Evolutionary conservation across 768 basidiomycete species (phyloP), one percentile per base, ranked within the genome.

Genomic region (Baorangia bicolor): DNA sequence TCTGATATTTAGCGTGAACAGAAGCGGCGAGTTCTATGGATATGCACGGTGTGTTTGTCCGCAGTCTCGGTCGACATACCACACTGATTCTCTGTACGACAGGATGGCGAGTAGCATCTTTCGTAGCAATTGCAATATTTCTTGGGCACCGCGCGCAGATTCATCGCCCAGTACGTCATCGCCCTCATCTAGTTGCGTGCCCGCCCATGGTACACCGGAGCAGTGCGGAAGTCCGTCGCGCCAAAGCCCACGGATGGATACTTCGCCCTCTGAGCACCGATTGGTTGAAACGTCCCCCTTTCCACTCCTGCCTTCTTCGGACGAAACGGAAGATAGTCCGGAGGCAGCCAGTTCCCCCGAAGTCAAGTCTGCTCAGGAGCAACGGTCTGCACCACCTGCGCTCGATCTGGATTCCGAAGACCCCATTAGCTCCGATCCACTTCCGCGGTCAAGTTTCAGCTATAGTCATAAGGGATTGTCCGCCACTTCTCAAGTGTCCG

Each of bases 11-110:
- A 83, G 94, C 34, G 96, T 91, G 18, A 98, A 98, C 74, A 92
- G 89, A 69, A 90, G 89, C 53, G 94, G 96, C 34, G 92, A 93
- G 69, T 98, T 97, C 67, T 97, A 89, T 64, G 95, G 95, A 21
- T 95, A 92, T 67, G 94, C 92, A 12, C 84, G 81, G 86, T 93
- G 72, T 57, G 66, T 61, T 44, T 27, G 23, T 13, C 25, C 7
- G 76, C 73, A 30, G 16, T 25, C 18, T 34, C 21, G 8, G 20
- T 41, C 16, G 20, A 28, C 13, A 45, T 11, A 16, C 42, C n/a
- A 20, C 35, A 11, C 66, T 57, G 33, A 63, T 33, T 3, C 5
- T 14, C 8, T 7, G 40, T 50, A 21, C 41, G 1, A 27, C 37
- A 64, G 90, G 65, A 93, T 94, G 92, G 71, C 77, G 10, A 82